These are phyloP conservation scores for Gamarada debralockiae DNA, from an alignment of 495 filamentous ascomycete genomes.

Conservation along the genomic window DNA sequence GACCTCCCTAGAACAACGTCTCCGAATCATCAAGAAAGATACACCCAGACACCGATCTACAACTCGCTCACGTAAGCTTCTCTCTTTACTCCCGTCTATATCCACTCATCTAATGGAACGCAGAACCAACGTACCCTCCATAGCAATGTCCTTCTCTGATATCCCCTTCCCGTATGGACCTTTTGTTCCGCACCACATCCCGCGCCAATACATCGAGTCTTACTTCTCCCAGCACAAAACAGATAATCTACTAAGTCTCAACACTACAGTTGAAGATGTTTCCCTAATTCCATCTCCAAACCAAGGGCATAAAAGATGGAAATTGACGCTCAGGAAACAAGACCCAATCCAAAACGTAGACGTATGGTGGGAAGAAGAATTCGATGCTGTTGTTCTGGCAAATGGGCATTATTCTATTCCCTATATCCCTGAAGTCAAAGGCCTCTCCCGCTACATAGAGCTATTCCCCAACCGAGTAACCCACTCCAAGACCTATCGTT, in stretches of 20 bases:
- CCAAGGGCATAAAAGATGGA: constrained; percentile 32
- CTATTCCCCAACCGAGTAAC: constrained; percentile 34
- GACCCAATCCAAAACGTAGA: constrained; percentile 35
- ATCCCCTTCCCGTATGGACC: constrained; percentile 44
- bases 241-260: constrained; percentile 35
- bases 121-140: constrained; percentile 46
- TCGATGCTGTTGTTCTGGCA: constrained; percentile 46
- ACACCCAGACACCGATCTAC: constrained; percentile 42
- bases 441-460: constrained; percentile 34
- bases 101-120: not conserved
- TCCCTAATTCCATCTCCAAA: constrained; percentile 22
- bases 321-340: constrained; percentile 38
- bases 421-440: constrained; percentile 40
- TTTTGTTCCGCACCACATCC: constrained; percentile 44
- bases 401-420: constrained; percentile 51
- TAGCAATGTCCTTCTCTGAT: constrained; percentile 49
- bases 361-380: constrained; percentile 44
- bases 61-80: constrained; percentile 38
- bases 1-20: constrained; percentile 33
- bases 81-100: not conserved
- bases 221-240: constrained; percentile 41
- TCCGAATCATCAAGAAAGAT: constrained; percentile 38
- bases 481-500: constrained; percentile 45
- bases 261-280: constrained; percentile 47
- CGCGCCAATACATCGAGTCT: constrained; percentile 43